These are phyloP conservation scores for Pseudocercospora eumusae DNA, from an alignment of 2,329 filamentous ascomycete genomes.

Conservation along the genomic window DNA sequence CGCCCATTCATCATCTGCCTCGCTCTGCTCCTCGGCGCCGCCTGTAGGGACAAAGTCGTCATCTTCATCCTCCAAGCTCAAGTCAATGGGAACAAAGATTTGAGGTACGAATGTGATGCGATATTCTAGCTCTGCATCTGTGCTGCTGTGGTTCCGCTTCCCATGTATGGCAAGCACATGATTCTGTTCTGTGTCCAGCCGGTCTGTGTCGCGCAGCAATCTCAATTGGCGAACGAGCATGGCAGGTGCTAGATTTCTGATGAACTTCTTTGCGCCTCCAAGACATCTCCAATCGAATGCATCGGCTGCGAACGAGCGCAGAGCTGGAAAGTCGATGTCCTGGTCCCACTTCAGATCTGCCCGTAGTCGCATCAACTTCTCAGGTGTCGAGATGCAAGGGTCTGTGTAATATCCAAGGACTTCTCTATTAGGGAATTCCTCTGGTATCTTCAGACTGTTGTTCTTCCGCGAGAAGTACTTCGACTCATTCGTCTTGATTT, in stretches of 20 bases:
- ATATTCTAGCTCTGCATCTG: slow-evolving; percentile 74
- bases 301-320: slow-evolving; percentile 74
- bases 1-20: slow-evolving; percentile 34
- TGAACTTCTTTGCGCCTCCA: slow-evolving; percentile 79
- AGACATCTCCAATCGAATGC: slow-evolving; percentile 84
- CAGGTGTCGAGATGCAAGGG: slow-evolving; percentile 71
- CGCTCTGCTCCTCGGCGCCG: slow-evolving; percentile 40
- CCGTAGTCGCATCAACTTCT: slow-evolving; percentile 59
- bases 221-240: slow-evolving; percentile 65
- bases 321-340: slow-evolving; percentile 63
- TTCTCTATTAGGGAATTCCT: slow-evolving; percentile 75
- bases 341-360: slow-evolving; percentile 61
- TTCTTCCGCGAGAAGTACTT: slow-evolving; percentile 77
- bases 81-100: slow-evolving; percentile 74
- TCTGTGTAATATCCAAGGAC: slow-evolving; percentile 85
- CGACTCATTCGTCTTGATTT: slow-evolving; percentile 80
- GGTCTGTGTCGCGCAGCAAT: slow-evolving; percentile 36
- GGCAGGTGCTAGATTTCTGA: slow-evolving; percentile 75
- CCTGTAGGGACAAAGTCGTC: slow-evolving; percentile 43
- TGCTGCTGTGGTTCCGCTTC: slow-evolving; percentile 68
- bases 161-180: slow-evolving; percentile 68
- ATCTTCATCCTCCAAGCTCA: slow-evolving; percentile 73
- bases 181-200: slow-evolving; percentile 45
- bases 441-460: slow-evolving; percentile 71
- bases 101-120: slow-evolving; percentile 76